Evolutionary conservation across 192 early-diverging fungal genomes (phyloP).

Genomic region (Linnemannia hyalina): DNA sequence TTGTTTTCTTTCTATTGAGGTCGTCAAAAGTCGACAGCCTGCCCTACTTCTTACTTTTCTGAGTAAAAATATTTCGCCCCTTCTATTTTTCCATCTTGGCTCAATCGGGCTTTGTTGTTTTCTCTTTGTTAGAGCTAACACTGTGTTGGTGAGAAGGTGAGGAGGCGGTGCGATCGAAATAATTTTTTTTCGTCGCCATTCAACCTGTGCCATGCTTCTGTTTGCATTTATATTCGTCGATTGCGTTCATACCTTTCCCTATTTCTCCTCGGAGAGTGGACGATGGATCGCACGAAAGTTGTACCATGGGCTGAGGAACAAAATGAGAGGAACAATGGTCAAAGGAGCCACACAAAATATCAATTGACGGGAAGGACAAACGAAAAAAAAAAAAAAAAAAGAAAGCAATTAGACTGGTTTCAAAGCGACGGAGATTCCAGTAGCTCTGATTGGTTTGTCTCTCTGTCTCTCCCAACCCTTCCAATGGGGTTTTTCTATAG

Average conservation of each 20-base stretch:
- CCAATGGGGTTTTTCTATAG: neutral
- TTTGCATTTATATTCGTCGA: neutral
- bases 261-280: neutral
- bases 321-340: neutral
- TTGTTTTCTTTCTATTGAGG: neutral
- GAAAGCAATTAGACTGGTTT: neutral
- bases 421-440: neutral
- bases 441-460: neutral
- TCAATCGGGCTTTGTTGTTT: neutral
- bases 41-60: neutral
- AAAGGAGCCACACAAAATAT: neutral
- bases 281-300: neutral
- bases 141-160: neutral
- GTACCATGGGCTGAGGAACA: neutral
- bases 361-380: neutral
- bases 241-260: neutral
- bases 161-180: neutral
- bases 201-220: neutral
- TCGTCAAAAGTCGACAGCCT: constrained; percentile 1
- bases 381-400: neutral
- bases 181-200: neutral
- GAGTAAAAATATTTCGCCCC: neutral
- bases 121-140: neutral
- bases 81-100: neutral
- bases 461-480: neutral